Conservation (phyloP, 768 basidiomycete genomes). For the Leucocoprinus sp. region DNA sequence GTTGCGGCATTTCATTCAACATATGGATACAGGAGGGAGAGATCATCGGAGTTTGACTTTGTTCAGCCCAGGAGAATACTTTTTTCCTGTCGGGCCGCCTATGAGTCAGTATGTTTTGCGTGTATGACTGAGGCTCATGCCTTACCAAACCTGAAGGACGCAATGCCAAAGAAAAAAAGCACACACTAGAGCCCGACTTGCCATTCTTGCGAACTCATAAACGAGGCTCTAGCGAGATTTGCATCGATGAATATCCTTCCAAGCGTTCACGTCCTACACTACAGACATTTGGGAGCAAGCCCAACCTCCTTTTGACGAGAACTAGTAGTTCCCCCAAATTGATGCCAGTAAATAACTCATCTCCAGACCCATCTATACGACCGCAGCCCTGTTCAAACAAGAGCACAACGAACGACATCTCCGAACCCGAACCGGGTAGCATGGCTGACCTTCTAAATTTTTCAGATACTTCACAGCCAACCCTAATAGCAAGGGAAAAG, state of each 20-base stretch:
- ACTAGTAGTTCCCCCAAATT: neutral
- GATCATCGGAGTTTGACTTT: conserved; percentile 38
- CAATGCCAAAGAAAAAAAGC: conserved; percentile 5
- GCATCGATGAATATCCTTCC: neutral
- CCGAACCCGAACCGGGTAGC: neutral
- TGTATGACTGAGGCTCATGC: neutral
- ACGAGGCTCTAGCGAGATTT: neutral
- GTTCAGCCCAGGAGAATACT: conserved; percentile 48
- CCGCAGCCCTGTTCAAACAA: neutral
- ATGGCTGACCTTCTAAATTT: neutral
- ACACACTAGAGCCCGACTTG: neutral
- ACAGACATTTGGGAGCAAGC: conserved; percentile 5
- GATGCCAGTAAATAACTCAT: neutral
- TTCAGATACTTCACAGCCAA: neutral
- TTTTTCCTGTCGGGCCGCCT: conserved; percentile 51
- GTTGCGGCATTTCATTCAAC: conserved; percentile 42
- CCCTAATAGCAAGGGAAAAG: neutral
- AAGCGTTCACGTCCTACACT: conserved; percentile 5
- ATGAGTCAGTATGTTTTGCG: conserved; percentile 33
- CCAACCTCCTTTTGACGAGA: conserved; percentile 6
- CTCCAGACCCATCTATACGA: neutral
- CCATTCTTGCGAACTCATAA: neutral
- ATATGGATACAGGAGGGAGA: conserved; percentile 37
- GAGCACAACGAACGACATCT: conserved; percentile 2
- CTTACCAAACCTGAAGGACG: neutral